These are phyloP conservation scores for Pulveroboletus sp. DNA, from an alignment of 768 basidiomycete genomes.

Conservation along the genomic window DNA sequence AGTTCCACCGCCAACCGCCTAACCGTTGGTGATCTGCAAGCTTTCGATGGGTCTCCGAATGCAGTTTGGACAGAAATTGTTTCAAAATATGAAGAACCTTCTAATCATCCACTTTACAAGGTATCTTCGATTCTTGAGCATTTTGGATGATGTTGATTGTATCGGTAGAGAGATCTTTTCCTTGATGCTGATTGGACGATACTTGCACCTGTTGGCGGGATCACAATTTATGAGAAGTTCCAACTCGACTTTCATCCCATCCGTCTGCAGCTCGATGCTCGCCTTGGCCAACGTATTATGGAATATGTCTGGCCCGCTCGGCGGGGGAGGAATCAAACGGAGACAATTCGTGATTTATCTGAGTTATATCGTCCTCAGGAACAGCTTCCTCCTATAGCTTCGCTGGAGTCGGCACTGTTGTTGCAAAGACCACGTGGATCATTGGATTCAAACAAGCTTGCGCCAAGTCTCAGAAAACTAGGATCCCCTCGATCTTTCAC, in stretches of 20 bases:
- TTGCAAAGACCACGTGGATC: constrained; percentile 30
- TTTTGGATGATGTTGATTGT: constrained; percentile 4
- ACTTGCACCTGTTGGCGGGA: constrained; percentile 89
- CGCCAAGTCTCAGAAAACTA: constrained; percentile 46
- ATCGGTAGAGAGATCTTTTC: constrained; percentile 61
- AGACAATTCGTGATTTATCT: not conserved
- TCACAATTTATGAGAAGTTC: constrained; percentile 81
- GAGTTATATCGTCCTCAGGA: constrained; percentile 22
- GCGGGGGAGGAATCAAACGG: constrained; percentile 27
- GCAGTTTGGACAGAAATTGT: constrained; percentile 88
- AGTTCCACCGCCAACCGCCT: constrained; percentile 79
- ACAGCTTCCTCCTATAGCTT: constrained; percentile 34
- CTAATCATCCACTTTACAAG: constrained; percentile 67
- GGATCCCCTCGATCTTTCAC: constrained; percentile 67
- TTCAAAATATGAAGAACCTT: constrained; percentile 67
- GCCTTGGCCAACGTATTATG: constrained; percentile 74
- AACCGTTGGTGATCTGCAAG: constrained; percentile 69
- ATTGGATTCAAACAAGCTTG: constrained; percentile 30
- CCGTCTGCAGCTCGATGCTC: constrained; percentile 80
- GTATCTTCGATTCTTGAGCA: constrained; percentile 31
- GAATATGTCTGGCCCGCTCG: constrained; percentile 84
- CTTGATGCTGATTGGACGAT: constrained; percentile 74
- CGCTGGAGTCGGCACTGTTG: constrained; percentile 47
- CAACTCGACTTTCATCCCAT: constrained; percentile 81
- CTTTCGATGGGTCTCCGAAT: constrained; percentile 78